Conservation (phyloP, 495 filamentous ascomycete species). For the Xylaria venustula region DNA sequence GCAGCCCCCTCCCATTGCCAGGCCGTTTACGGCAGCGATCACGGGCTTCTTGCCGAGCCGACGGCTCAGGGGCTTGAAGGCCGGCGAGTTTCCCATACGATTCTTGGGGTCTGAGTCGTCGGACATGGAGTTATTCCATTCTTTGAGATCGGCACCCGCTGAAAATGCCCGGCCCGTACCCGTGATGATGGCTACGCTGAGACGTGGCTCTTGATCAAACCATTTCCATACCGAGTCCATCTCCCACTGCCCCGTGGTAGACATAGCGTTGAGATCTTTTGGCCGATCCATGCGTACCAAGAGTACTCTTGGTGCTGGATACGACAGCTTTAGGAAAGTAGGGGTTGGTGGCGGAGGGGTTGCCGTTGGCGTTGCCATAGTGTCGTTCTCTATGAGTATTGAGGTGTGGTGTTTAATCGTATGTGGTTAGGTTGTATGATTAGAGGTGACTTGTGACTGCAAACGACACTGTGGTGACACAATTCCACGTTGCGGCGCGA, state of each 20-base stretch:
- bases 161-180: constrained; percentile 54
- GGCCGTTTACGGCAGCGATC: constrained; percentile 77
- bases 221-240: constrained; percentile 45
- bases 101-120: constrained; percentile 30
- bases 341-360: constrained; percentile 27
- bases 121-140: constrained; percentile 38
- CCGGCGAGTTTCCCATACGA: constrained; percentile 51
- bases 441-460: background rate
- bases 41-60: constrained; percentile 64
- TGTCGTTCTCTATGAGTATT: background rate
- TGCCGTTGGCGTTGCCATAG: constrained; percentile 19
- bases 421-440: background rate
- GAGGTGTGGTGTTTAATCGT: background rate
- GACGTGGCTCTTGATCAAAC: constrained; percentile 46
- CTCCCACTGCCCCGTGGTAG: constrained; percentile 41
- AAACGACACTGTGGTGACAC: background rate
- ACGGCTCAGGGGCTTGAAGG: constrained; percentile 51
- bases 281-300: constrained; percentile 57
- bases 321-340: constrained; percentile 25
- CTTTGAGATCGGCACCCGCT: constrained; percentile 57
- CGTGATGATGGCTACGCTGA: constrained; percentile 52
- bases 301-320: constrained; percentile 53
- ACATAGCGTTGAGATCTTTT: constrained; percentile 49
- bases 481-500: constrained; percentile 7
- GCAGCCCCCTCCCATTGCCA: constrained; percentile 72